Base-by-base conservation (phyloP, 1,284 basidiomycete species). In the Sporisorium iseilematis-ciliati region DNA sequence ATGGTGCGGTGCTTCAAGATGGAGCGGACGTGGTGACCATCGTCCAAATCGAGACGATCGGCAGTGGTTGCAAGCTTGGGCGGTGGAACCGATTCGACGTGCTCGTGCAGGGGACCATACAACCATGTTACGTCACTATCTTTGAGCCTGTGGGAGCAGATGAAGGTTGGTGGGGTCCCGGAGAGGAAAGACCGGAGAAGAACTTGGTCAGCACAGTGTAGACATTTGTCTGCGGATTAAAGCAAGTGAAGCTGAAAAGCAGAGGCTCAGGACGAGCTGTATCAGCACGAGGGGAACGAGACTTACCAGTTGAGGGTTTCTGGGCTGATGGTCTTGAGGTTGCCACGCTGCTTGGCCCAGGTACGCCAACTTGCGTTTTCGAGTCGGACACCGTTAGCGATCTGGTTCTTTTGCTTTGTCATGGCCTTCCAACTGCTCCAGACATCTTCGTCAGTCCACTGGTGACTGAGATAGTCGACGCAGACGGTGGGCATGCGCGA, bases 41-140 rank as follows among this genome's bases (percentile, higher is more conserved):
- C 81, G 46, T 88, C 88, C 52, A 90, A 87, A 25, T 88, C 88
- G 21, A 89, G 84, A 2, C 88, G 85, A 33, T 89, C 89, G 45
- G 87, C 87, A n/a, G 88, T 85, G 7, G 88, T 87, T 3, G 89
- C 86, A 6, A 87, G 84, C 78, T 87, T 88, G 18, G 88, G 86
- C 4, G 88, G 86, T 1, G 88, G 89, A 7, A 90, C 88, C 3
- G 89, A 88, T 77, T 95, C 93, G 64, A 82, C 75, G 23, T 82
- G 79, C 45, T 83, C 82, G 57, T 99, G 97, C 1, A 99, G 88
- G 16, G 97, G 97, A 0, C 96, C 96, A 83, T 99, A 99, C 2
- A 99, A 89, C 96, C 97, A 99, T 12, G 97, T 99, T 31, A 99
- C 96, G 85, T 99, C 96, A 26, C 93, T 95, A 87, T 99, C 97